A percentile compares a stretch with the other conserved stretches of the same genome.
Conservation (phyloP, 352 stramenopile genomes). For the Phytophthora lateralis region DNA sequence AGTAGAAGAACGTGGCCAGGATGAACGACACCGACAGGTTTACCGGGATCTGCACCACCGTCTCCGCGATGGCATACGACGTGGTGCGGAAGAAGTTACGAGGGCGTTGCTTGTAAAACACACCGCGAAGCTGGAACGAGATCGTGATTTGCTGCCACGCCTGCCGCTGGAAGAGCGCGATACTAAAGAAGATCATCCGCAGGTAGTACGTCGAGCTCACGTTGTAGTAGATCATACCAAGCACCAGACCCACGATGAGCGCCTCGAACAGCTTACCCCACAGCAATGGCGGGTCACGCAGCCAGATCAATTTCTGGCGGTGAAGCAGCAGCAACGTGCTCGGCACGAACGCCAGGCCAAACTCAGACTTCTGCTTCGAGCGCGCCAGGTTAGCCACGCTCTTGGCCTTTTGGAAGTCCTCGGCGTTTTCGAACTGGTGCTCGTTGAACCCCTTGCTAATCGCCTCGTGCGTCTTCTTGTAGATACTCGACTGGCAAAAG, state of each 20-base stretch:
- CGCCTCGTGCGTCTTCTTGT: slow-evolving; percentile 51
- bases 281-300: slow-evolving; percentile 60
- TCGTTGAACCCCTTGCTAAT: slow-evolving; percentile 63
- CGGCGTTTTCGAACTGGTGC: slow-evolving; percentile 49
- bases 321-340: slow-evolving; percentile 59
- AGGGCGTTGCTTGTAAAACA: slow-evolving; percentile 92
- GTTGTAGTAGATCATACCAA: slow-evolving; percentile 80
- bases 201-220: slow-evolving; percentile 63
- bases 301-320: slow-evolving; percentile 69
- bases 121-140: slow-evolving; percentile 71
- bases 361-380: slow-evolving; percentile 60
- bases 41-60: slow-evolving; percentile 65
- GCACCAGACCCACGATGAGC: slow-evolving; percentile 76
- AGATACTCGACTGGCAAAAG: slow-evolving; percentile 64
- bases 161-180: slow-evolving; percentile 75
- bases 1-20: slow-evolving; percentile 85
- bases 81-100: slow-evolving; percentile 91
- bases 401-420: slow-evolving; percentile 62
- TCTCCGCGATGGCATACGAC: slow-evolving; percentile 80
- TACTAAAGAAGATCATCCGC: slow-evolving; percentile 76
- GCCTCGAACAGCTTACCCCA: slow-evolving; percentile 75
- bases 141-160: slow-evolving; percentile 78
- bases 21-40: slow-evolving; percentile 70
- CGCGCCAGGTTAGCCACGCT: slow-evolving; percentile 49
- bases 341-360: slow-evolving; percentile 46